Percentiles rank a stretch among this genome's conserved stretches.
phyloP scores from a whole-genome alignment of 2,329 filamentous ascomycete genomes.

The Nigrospora oryzae region DNA sequence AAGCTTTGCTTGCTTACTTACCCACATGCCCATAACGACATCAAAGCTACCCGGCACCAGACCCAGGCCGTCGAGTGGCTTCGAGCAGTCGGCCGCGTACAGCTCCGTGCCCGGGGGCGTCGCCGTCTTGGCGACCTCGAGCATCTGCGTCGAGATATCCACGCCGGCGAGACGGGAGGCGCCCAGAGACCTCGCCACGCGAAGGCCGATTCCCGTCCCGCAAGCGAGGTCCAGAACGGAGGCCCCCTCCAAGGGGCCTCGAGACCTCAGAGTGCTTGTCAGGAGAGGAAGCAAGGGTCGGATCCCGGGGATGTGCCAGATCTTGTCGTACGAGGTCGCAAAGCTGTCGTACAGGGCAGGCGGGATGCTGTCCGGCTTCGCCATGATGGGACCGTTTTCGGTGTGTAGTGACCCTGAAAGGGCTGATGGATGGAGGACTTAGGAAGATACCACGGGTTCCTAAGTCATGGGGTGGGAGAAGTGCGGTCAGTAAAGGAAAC shows the following conservation, averaged over 20 bases:
- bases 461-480: no score
- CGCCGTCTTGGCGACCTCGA: neutral
- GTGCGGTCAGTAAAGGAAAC: no score
- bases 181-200: neutral
- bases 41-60: neutral
- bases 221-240: conserved; percentile 1
- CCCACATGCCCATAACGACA: conserved; percentile 1
- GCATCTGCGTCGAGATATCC: conserved; percentile 2
- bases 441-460: no score
- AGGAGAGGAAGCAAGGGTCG: conserved; percentile 1
- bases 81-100: neutral
- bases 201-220: conserved; percentile 1
- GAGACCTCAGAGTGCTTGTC: neutral
- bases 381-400: neutral
- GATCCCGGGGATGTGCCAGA: conserved; percentile 1
- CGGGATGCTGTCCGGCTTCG: neutral
- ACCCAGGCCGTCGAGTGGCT: neutral
- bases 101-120: neutral
- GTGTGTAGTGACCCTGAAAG: no score
- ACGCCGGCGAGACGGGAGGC: neutral
- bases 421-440: no score
- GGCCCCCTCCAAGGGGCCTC: neutral
- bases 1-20: no score
- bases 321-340: conserved; percentile 1
- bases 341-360: conserved; percentile 1